Evolutionary conservation across 2,329 filamentous ascomycete species (phyloP), one percentile per base, ranked within the genome.

Genomic region (Magnaporthales sp.): DNA sequence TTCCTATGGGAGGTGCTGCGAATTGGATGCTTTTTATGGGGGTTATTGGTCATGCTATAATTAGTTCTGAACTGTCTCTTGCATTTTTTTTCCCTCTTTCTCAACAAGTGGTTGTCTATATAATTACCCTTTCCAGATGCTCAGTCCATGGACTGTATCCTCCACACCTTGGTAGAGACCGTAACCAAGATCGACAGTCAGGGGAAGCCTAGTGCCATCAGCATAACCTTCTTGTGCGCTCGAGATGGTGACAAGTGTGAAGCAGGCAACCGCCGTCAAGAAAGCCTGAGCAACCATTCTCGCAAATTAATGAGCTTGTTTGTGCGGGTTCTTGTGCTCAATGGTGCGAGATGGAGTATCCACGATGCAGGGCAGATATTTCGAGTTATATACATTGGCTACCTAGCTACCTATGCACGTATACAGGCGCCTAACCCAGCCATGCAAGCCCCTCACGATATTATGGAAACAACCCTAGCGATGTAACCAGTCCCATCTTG

Each of bases 101-200:
- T n/a, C n/a, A n/a, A n/a, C n/a, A 15, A 27, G 10, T n/a, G 24
- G 1, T 1, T 54, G 10, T 11, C 38, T 7, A 60, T 22, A n/a
- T 5, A 62, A 63, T n/a, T 46, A 68, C 69, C 69, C 69, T 66
- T 63, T 61, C 65, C 66, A 70, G 9, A 68, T 46, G 10, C 66
- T 66, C 19, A 66, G 30, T 22, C 67, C 62, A 8, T 65, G 66
- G 5, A 65, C 66, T 1, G 65, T 32, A 54, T 71, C 69, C 46
- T 67, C 67, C 13, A 67, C 67, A 6, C 71, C 69, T 6, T 69
- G 67, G 29, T 72, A 72, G 6, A 65, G 60, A 4, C 67, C 67
- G 38, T 72, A 71, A n/a, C 67, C 68, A 24, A 72, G 65, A 30
- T 70, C 68, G n/a, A 72, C 67, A 5, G 69, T 64, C 11, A 58